Conservation (phyloP, 129 eudicot species). For the Escallonia herrerae region DNA sequence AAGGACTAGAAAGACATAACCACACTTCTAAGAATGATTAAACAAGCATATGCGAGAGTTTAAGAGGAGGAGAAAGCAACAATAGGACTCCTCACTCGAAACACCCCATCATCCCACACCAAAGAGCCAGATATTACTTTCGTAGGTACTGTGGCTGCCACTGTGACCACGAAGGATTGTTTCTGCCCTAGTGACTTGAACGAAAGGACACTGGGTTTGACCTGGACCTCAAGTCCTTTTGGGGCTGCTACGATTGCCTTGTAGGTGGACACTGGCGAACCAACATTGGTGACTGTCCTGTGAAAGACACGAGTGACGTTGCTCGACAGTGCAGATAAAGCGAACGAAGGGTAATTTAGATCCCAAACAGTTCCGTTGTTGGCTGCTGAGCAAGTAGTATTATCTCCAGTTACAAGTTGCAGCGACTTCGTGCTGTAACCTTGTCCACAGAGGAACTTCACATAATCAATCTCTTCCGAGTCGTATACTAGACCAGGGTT, state of each 20-base stretch:
- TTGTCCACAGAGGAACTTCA: slow-evolving; percentile 23
- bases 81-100: slow-evolving; percentile 53
- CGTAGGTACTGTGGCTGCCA: slow-evolving; percentile 18
- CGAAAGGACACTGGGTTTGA: slow-evolving; percentile 13
- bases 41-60: neutral
- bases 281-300: slow-evolving; percentile 39
- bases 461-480: slow-evolving; percentile 16
- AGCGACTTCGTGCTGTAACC: slow-evolving; percentile 23
- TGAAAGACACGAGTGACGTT: slow-evolving; percentile 9
- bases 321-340: neutral
- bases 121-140: slow-evolving; percentile 33
- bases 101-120: slow-evolving; percentile 60
- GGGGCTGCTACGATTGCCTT: slow-evolving; percentile 7
- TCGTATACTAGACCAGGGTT: slow-evolving; percentile 30
- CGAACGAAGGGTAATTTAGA: slow-evolving; percentile 29
- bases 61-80: slow-evolving; percentile 21
- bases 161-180: slow-evolving; percentile 38
- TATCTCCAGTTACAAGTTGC: slow-evolving; percentile 28
- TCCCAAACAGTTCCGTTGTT: slow-evolving; percentile 20
- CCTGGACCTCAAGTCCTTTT: neutral
- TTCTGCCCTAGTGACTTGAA: slow-evolving; percentile 14
- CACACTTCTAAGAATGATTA: neutral
- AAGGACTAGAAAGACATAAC: too few relatives aligned
- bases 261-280: slow-evolving; percentile 29
- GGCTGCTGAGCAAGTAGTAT: slow-evolving; percentile 14